phyloP scores from a whole-genome alignment of 768 basidiomycete genomes.

The Lanmaoa rubissima region DNA sequence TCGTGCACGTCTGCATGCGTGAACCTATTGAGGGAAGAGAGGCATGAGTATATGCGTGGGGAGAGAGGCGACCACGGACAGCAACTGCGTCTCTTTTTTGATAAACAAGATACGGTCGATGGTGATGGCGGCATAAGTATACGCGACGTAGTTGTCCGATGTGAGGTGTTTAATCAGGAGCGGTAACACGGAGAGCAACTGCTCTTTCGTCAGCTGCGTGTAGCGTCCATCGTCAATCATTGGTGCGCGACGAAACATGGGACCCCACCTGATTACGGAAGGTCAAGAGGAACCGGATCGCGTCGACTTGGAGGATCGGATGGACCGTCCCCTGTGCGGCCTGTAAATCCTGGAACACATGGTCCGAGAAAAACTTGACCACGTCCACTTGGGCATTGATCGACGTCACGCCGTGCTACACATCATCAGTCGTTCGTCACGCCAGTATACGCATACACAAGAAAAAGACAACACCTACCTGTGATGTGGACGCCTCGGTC shows the following conservation, averaged over 20 bases:
- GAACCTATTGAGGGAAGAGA: slow-evolving; percentile 52
- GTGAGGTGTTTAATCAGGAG: slow-evolving; percentile 78
- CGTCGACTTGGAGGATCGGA: slow-evolving; percentile 92
- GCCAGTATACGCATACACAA: too few relatives aligned
- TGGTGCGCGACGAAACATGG: background rate
- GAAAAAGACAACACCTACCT: slow-evolving; percentile 41
- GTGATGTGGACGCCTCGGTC: slow-evolving; percentile 79
- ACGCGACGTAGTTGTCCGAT: slow-evolving; percentile 86
- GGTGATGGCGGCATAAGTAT: slow-evolving; percentile 97
- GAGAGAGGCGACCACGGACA: slow-evolving; percentile 49
- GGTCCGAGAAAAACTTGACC: slow-evolving; percentile 91
- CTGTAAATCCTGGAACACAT: slow-evolving; percentile 85
- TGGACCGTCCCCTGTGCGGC: slow-evolving; percentile 67
- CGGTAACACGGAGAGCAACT: slow-evolving; percentile 88
- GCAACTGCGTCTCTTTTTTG: slow-evolving; percentile 67
- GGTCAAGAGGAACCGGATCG: slow-evolving; percentile 90
- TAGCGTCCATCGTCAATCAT: background rate
- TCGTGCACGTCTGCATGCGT: slow-evolving; percentile 83
- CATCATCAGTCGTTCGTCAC: too few relatives aligned
- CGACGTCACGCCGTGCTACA: slow-evolving; percentile 87
- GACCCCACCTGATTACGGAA: slow-evolving; percentile 87
- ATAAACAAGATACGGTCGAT: slow-evolving; percentile 94
- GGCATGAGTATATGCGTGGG: background rate
- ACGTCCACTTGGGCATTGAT: slow-evolving; percentile 91
- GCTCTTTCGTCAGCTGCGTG: slow-evolving; percentile 82